Conservation (phyloP, 2,329 filamentous ascomycete species). For the Colletotrichum destructivum region DNA sequence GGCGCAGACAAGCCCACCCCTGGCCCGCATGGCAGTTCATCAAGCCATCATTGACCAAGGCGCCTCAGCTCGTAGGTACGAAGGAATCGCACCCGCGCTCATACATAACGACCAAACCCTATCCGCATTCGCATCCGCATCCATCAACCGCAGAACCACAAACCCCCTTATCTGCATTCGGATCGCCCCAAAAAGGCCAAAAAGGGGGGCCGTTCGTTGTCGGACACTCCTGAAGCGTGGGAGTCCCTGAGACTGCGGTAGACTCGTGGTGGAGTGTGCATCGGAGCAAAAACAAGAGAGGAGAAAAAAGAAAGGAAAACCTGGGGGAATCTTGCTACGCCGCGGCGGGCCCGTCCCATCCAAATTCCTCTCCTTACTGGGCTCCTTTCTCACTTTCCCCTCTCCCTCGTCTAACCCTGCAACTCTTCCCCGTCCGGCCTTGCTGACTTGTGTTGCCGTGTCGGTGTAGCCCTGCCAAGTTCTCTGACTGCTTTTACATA, state of each 20-base stretch:
- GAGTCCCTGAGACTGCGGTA: slow-evolving; percentile 1
- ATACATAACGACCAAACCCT: slow-evolving; percentile 2
- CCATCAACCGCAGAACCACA: neutral
- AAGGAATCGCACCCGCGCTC: slow-evolving; percentile 17
- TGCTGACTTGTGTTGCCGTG: slow-evolving; percentile 24
- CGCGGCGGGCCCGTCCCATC: slow-evolving; percentile 35
- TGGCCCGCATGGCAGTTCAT: slow-evolving; percentile 1
- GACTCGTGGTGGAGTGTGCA: slow-evolving; percentile 18
- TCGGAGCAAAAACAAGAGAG: slow-evolving; percentile 3
- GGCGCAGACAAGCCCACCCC: neutral
- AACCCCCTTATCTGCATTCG: slow-evolving; percentile 23
- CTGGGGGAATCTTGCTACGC: slow-evolving; percentile 36
- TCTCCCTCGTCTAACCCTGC: slow-evolving; percentile 34
- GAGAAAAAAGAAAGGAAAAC: slow-evolving; percentile 1
- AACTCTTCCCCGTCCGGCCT: neutral
- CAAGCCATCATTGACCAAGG: neutral
- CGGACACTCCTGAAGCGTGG: neutral
- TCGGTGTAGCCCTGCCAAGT: slow-evolving; percentile 14
- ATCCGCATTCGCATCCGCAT: slow-evolving; percentile 2
- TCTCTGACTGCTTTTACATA: slow-evolving; percentile 12
- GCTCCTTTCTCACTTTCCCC: slow-evolving; percentile 6
- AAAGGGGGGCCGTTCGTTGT: slow-evolving; percentile 9
- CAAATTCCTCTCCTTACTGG: neutral
- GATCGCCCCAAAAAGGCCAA: slow-evolving; percentile 17
- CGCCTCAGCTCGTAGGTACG: neutral